These are phyloP conservation scores for Daldinia sp. DNA, from an alignment of 2,329 filamentous ascomycete genomes.

Conservation along the genomic window DNA sequence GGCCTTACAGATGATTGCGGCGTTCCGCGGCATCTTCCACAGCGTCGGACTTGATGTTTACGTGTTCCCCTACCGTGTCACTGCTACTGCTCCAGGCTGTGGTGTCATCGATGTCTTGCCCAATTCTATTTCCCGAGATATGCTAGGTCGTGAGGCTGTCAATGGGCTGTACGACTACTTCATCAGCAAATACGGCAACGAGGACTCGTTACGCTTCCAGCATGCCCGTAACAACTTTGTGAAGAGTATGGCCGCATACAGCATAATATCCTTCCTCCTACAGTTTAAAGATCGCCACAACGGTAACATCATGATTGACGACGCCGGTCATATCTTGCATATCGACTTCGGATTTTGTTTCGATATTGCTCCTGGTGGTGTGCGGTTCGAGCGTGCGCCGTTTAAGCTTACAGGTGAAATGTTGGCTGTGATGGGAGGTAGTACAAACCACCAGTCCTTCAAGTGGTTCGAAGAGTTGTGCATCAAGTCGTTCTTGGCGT, in stretches of 20 bases:
- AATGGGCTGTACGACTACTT: slow-evolving; percentile 99
- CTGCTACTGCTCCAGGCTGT: slow-evolving; percentile 94
- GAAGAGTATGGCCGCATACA: slow-evolving; percentile 99
- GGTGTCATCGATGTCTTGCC: slow-evolving; percentile 98
- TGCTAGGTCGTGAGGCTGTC: slow-evolving; percentile 96
- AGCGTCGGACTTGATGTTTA: slow-evolving; percentile 94
- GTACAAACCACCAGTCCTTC: slow-evolving; percentile 84
- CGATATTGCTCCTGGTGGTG: slow-evolving; percentile 95
- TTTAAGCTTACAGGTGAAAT: slow-evolving; percentile 99
- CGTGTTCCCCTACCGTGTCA: slow-evolving; percentile 96
- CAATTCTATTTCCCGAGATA: slow-evolving; percentile 97
- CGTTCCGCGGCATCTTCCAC: slow-evolving; percentile 97
- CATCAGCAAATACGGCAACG: slow-evolving; percentile 94
- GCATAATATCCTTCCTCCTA: slow-evolving; percentile 92
- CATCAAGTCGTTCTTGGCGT: slow-evolving; percentile 92
- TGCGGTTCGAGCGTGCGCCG: slow-evolving; percentile 96
- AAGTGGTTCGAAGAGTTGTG: slow-evolving; percentile 96
- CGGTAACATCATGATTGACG: slow-evolving; percentile 99
- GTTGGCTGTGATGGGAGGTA: slow-evolving; percentile 98
- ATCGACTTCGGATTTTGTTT: slow-evolving; percentile 99
- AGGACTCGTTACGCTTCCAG: slow-evolving; percentile 94
- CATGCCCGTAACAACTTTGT: slow-evolving; percentile 96
- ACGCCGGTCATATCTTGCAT: slow-evolving; percentile 95
- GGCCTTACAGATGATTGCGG: slow-evolving; percentile 96
- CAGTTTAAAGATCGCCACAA: slow-evolving; percentile 99